Conservation (phyloP, 2,329 filamentous ascomycete species). For the Venturiaceae sp. region DNA sequence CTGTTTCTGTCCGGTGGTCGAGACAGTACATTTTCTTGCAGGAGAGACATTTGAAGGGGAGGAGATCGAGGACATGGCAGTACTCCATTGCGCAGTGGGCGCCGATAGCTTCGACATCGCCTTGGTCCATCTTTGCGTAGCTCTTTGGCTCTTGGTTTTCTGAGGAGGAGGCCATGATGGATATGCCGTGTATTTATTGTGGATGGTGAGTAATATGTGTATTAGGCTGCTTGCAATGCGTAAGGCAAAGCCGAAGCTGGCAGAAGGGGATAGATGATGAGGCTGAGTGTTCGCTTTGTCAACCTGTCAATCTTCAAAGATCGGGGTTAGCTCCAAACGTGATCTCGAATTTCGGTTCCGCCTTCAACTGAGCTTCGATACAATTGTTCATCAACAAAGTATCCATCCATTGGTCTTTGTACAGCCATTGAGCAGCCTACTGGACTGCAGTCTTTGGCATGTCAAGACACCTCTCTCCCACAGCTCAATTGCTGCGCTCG, state of each 20-base stretch:
- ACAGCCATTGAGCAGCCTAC: background rate
- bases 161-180: conserved; percentile 1
- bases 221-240: background rate
- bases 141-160: background rate
- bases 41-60: conserved; percentile 88
- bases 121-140: conserved; percentile 49
- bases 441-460: background rate
- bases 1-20: conserved; percentile 79
- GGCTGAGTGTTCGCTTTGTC: background rate
- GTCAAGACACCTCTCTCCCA: conserved; percentile 38
- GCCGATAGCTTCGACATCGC: conserved; percentile 77
- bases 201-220: background rate
- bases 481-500: conserved; percentile 63
- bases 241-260: background rate
- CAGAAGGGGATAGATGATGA: background rate
- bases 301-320: too few relatives aligned
- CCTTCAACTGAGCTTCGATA: background rate
- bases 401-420: background rate
- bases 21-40: conserved; percentile 82
- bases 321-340: too few relatives aligned
- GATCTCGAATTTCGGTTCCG: too few relatives aligned
- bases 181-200: background rate
- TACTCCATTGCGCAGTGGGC: conserved; percentile 83
- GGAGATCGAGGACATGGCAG: conserved; percentile 92
- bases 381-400: background rate